These are phyloP conservation scores for Telopea speciosissima DNA, from an alignment of 177 flowering plant species.

Conservation along the genomic window DNA sequence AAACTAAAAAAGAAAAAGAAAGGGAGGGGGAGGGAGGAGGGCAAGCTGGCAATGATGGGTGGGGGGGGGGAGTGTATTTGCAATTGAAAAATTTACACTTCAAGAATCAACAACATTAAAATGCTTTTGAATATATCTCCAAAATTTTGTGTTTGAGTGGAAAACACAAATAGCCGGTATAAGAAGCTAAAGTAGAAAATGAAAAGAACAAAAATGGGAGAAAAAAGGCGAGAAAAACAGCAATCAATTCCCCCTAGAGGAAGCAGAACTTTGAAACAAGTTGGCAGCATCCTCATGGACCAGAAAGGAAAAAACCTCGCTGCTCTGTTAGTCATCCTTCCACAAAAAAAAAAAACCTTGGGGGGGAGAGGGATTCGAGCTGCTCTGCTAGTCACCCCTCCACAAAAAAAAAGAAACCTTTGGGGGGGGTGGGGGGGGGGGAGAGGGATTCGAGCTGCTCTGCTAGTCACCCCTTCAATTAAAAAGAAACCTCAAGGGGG, in stretches of 20 bases:
- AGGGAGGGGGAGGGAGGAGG: no score
- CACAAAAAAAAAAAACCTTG: no score
- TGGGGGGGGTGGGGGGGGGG: background rate
- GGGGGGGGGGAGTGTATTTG: no score
- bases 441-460: background rate
- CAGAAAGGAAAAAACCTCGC: conserved; percentile 7
- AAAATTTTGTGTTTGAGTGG: conserved; percentile 21
- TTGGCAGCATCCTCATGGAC: conserved; percentile 4
- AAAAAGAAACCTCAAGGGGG: conserved; percentile 4
- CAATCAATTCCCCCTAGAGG: conserved; percentile 9
- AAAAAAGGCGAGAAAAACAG: conserved; percentile 6
- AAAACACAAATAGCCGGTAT: conserved; percentile 12
- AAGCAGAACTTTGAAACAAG: conserved; percentile 7
- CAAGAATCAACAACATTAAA: conserved; percentile 10
- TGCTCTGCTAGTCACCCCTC: no score
- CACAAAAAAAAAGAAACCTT: no score
- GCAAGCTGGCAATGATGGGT: no score
- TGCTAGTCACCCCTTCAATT: conserved; percentile 11
- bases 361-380: background rate
- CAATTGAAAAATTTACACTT: conserved; percentile 7
- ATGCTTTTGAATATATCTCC: conserved; percentile 15
- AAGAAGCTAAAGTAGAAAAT: background rate
- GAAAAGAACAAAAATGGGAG: background rate
- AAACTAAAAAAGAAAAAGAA: no score
- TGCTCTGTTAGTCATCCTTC: no score